Conservation (phyloP, 495 filamentous ascomycete species). For the Stereocaulon alpinum region DNA sequence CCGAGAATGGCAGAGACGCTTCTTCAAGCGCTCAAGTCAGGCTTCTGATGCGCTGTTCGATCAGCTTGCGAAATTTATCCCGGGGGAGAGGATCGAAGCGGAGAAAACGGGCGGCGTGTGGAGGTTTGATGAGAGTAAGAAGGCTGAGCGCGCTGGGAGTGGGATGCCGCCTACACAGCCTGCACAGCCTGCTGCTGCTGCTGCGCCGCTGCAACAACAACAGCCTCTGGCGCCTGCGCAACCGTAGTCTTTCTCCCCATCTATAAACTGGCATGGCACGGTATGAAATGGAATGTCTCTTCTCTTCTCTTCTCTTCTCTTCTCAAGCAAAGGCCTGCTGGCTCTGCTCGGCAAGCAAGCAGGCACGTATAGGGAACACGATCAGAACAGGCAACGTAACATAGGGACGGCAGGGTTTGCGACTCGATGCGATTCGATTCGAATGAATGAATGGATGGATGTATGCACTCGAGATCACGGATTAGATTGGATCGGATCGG, state of each 20-base stretch:
- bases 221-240: not conserved
- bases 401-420: not conserved
- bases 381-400: too few species aligned
- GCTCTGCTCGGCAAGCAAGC: not conserved
- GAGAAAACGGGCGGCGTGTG: slow-evolving; percentile 85
- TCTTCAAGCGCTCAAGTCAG: slow-evolving; percentile 53
- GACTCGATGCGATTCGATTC: not conserved
- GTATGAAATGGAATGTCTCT: not conserved
- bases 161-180: slow-evolving; percentile 19
- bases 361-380: not conserved
- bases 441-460: not conserved
- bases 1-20: slow-evolving; percentile 72
- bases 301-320: too few species aligned
- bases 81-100: slow-evolving; percentile 52
- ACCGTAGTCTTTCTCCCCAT: not conserved
- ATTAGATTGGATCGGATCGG: not conserved
- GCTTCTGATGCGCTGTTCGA: slow-evolving; percentile 45
- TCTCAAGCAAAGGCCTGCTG: not conserved
- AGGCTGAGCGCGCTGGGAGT: slow-evolving; percentile 29
- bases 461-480: too few species aligned
- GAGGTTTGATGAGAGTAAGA: slow-evolving; percentile 66
- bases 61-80: slow-evolving; percentile 45
- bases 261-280: too few species aligned
- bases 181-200: too few species aligned
- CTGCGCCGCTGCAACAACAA: not conserved